Conservation (phyloP, 495 filamentous ascomycete genomes). For the Penicillium nucicola region DNA sequence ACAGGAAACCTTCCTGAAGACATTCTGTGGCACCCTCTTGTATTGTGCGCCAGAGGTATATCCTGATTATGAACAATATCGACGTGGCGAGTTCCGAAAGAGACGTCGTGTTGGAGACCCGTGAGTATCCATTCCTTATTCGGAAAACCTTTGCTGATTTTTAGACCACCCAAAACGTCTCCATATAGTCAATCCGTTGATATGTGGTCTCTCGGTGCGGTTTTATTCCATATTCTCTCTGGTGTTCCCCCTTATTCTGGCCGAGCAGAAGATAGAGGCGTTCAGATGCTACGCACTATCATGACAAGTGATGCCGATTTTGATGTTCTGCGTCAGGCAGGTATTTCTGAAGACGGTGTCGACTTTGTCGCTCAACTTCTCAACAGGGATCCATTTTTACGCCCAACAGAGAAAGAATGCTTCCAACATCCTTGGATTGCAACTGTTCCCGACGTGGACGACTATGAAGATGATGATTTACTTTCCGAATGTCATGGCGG, state of each 20-base stretch:
- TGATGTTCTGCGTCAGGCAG: conserved; percentile 48
- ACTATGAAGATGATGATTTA: conserved; percentile 45
- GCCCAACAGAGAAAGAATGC: conserved; percentile 63
- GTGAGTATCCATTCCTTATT: conserved; percentile 24
- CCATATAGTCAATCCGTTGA: conserved; percentile 88
- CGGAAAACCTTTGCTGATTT: conserved; percentile 16
- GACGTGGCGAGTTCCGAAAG: conserved; percentile 44
- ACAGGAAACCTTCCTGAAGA: conserved; percentile 87
- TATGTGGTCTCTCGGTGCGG: conserved; percentile 91
- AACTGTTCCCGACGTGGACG: conserved; percentile 36
- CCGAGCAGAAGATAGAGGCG: conserved; percentile 50
- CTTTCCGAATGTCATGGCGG: conserved; percentile 49
- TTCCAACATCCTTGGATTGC: conserved; percentile 67
- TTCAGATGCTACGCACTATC: conserved; percentile 74
- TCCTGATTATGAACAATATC: conserved; percentile 64
- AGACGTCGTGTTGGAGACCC: conserved; percentile 49
- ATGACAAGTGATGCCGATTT: conserved; percentile 69
- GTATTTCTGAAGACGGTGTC: conserved; percentile 62
- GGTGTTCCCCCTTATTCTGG: conserved; percentile 76
- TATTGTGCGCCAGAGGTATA: conserved; percentile 98
- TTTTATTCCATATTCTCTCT: conserved; percentile 78
- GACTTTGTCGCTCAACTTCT: conserved; percentile 77
- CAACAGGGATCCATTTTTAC: conserved; percentile 62
- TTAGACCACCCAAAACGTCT: conserved; percentile 42
- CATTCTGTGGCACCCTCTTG: conserved; percentile 92